Evolutionary conservation across 257 asterid genomes (phyloP), one percentile per base, ranked within the genome.

Genomic region (Solanum chmielewskii): DNA sequence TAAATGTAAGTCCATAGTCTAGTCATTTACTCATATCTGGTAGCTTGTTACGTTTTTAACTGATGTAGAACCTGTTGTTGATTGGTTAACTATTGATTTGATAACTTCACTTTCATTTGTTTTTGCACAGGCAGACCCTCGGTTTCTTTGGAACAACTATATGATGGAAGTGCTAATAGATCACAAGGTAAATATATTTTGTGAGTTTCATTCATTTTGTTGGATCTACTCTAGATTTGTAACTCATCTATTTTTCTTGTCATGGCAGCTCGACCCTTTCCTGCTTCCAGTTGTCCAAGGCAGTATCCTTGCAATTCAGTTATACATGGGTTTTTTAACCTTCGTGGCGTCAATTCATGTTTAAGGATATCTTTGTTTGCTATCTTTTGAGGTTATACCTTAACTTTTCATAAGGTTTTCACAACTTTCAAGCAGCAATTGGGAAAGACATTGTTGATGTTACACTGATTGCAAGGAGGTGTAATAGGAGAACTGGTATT

Each of bases 201-300:
- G 78, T 78, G 29, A 23, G 68, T 31, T 71, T 56, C 56, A 49
- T 42, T 80, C 42, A 47, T 80, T 80, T 80, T 18, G 66, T 80
- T 45, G 62, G 85, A 86, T 37, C 69, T 21, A 60, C 85, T 45
- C 44, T 76, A 78, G 41, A 86, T 73, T 85, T 87, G 83, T 49
- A 70, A 85, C 69, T 86, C 73, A 60, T 89, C 88, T 77, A 88
- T 66, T 90, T 88, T 49, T 37, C 89, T 39, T 91, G 62, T 47
- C 89, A 59, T 88, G 64, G 62, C 99, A 97, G 99, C 96, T 96
- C 88, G 98, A 96, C 73, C 95, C 96, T 15, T 97, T 92, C 90
- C 88, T 97, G 92, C 98, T 97, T 86, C 99, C 99, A 49, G 90
- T 97, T 62, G 89, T 97, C 93, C 99, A 97, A 93, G 99, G 99